These are phyloP conservation scores for Aspergillus unguis DNA, from an alignment of 2,329 filamentous ascomycete genomes.

Conservation along the genomic window DNA sequence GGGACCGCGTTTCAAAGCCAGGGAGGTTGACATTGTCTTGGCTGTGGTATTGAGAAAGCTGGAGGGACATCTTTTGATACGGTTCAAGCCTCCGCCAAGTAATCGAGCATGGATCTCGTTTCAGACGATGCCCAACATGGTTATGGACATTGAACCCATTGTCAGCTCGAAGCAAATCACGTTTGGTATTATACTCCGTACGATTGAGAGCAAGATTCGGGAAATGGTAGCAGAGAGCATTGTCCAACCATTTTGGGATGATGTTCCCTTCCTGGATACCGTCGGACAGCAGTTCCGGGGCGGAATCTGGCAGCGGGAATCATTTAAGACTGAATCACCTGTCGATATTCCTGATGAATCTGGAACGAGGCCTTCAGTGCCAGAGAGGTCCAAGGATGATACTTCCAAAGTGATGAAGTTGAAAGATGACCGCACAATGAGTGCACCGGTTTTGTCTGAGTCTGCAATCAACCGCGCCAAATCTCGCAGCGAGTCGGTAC, in stretches of 20 bases:
- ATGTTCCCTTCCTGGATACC: constrained; percentile 85
- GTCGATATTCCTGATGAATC: constrained; percentile 39
- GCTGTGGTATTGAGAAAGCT: constrained; percentile 81
- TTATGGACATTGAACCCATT: constrained; percentile 91
- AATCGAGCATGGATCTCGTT: constrained; percentile 97
- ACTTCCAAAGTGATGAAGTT: constrained; percentile 27
- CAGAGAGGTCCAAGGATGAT: constrained; percentile 20
- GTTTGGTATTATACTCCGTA: constrained; percentile 83
- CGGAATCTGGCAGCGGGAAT: constrained; percentile 66
- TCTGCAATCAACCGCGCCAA: constrained; percentile 22
- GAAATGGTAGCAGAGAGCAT: constrained; percentile 90
- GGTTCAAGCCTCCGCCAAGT: constrained; percentile 90
- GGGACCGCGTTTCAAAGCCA: constrained; percentile 79
- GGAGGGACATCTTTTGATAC: constrained; percentile 78
- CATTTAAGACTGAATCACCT: constrained; percentile 41
- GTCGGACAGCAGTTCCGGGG: constrained; percentile 74
- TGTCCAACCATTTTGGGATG: constrained; percentile 93
- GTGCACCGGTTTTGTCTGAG: constrained; percentile 32
- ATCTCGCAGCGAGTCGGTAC: constrained; percentile 26
- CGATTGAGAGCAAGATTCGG: constrained; percentile 92
- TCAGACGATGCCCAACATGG: constrained; percentile 88
- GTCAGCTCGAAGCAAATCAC: constrained; percentile 95
- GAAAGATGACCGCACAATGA: constrained; percentile 36
- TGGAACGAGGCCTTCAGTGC: constrained; percentile 20
- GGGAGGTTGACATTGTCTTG: constrained; percentile 84